Evolutionary conservation across 305 asterid genomes (phyloP), one percentile per base, ranked within the genome.

Genomic region (Petunia hybrid): DNA sequence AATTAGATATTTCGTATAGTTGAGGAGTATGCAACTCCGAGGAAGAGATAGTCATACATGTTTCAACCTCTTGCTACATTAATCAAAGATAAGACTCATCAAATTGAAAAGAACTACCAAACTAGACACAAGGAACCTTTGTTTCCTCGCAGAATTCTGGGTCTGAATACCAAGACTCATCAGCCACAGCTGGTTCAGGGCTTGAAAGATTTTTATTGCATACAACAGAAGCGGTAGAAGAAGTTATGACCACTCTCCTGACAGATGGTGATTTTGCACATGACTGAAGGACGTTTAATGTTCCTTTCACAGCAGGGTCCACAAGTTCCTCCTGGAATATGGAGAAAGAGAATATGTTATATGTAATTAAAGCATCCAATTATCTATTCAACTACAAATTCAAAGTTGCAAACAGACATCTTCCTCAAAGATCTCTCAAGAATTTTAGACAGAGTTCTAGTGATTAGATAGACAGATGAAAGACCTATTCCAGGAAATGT

Each of bases 121-220:
- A 63, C 14, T 8, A 59, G 22, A 14, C 14, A 13, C 64, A 1
- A 63, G 55, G 56, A 42, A 87, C 91, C 90, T 85, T 48, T 1
- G 4, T 59, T 81, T 89, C 85, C 48, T 87, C 70, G 43, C 88
- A 86, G 3, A 74, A 78, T 46, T 35, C 4, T 16, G 87, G 86
- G 66, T 88, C 91, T 0, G 93, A 88, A 83, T 77, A 90, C 82
- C 89, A 88, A 53, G 84, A 84, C 76, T 88, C 91, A 66, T 90
- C 91, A 8, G 77, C 55, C 1, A 81, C 22, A 31, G 8, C 80
- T 5, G 31, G 31, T 22, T 69, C 80, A n/a, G 63, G 55, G 42
- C 51, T 83, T 14, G 3, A 10, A 57, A 41, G 51, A 57, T 39
- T 38, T 66, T 65, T 40, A 35, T 62, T 85, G 6, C 2, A 2